Evolutionary conservation across 371 early-diverging fungal genomes (phyloP).

Genomic region (Lichtheimia ramosa): DNA sequence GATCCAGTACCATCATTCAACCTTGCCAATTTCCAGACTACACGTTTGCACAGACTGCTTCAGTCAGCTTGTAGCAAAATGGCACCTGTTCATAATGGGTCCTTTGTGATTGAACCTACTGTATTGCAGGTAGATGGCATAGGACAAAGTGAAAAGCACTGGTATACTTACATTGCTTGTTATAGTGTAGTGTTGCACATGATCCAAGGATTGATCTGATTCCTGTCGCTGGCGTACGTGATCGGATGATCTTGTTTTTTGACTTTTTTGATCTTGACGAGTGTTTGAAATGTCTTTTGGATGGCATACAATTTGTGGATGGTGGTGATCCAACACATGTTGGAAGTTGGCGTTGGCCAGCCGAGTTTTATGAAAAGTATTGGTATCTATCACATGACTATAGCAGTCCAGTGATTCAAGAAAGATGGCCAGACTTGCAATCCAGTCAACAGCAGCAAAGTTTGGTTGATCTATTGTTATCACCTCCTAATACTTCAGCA

Average conservation of each 20-base stretch:
- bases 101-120: slow-evolving; percentile 38
- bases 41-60: slow-evolving; percentile 33
- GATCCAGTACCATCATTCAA: slow-evolving; percentile 25
- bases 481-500: too few species aligned
- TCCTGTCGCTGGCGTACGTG: slow-evolving; percentile 56
- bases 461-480: too few species aligned
- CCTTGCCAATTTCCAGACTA: slow-evolving; percentile 40
- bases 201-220: slow-evolving; percentile 61
- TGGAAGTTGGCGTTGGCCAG: slow-evolving; percentile 53
- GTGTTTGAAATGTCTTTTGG: slow-evolving; percentile 49
- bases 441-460: background rate
- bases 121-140: slow-evolving; percentile 34
- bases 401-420: slow-evolving; percentile 24
- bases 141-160: too few species aligned
- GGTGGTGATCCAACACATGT: slow-evolving; percentile 59
- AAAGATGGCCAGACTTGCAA: slow-evolving; percentile 20
- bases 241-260: slow-evolving; percentile 60
- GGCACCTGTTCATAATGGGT: slow-evolving; percentile 6
- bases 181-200: slow-evolving; percentile 50
- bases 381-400: slow-evolving; percentile 49
- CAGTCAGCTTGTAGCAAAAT: slow-evolving; percentile 28
- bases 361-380: slow-evolving; percentile 54
- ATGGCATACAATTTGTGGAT: slow-evolving; percentile 39
- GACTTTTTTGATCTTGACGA: slow-evolving; percentile 54
- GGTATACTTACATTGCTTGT: background rate